Evolutionary conservation across 1,284 basidiomycete genomes (phyloP), one percentile per base, ranked within the genome.

Genomic region (Psilocybe mexicana): DNA sequence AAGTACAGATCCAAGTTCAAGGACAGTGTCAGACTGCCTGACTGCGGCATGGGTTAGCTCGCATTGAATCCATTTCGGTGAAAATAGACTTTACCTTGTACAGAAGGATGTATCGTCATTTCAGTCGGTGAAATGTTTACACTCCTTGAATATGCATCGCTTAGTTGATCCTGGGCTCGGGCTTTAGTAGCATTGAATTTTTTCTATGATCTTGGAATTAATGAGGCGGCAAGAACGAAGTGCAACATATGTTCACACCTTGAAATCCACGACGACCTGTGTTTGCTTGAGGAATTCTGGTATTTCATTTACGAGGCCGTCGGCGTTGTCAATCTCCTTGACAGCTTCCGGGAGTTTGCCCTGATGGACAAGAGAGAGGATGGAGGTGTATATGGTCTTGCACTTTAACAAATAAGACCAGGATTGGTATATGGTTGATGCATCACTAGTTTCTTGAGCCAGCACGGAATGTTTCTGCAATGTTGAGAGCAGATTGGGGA

Each of bases 161-260:
- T 81, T 18, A 93, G 75, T 63, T 90, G 86, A 59, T 92, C 90
- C 65, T 90, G 85, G 3, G 83, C 72, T 33, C 82, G 80, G 57
- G 87, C 84, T 61, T 77, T 79, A 7, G 82, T 71, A 1, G 82
- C 79, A 55, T 79, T 77, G 60, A 83, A 79, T 63, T 76, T 81
- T 51, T 75, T 76, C 88, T 91, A 63, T 10, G 12, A 44, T 23
- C 30, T 6, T 8, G 55, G 58, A 56, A 63, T 63, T 14, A 54
- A 30, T 44, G 48, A 38, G 11, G 28, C 14, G 25, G 50, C 30
- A 6, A 26, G 28, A 28, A 45, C 23, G 36, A 18, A 58, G 25
- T 12, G 59, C 6, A 55, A 25, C 40, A 52, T 42, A 24, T 43
- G 24, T 7, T 65, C 77, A 43, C 64, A 90, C 90, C 76, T 80